Evolutionary conservation across 179 eudicot genomes (phyloP), one percentile per base, ranked within the genome.

Genomic region (Pouteria campechiana): DNA sequence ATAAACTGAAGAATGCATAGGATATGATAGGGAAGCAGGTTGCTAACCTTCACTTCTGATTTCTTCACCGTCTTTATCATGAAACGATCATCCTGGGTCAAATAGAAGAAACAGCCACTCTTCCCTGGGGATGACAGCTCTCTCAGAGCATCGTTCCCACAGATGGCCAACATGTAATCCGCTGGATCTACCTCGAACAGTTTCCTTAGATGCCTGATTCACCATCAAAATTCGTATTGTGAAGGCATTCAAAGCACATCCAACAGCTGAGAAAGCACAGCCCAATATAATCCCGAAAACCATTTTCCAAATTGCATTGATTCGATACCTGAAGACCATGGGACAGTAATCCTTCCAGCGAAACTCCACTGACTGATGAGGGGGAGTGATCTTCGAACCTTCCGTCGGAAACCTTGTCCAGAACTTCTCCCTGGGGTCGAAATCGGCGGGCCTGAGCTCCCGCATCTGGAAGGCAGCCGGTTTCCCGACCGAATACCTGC

Each of bases 1-100:
- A n/a, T n/a, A 20, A 37, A 32, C 13, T 17, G 7, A n/a, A 48
- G 24, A 43, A 17, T 18, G 20, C 60, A n/a, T n/a, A n/a, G n/a
- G 7, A 56, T 20, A 36, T 55, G 74, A 61, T 58, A 57, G 63
- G 57, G 13, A 14, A 35, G 25, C 1, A 46, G 46, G 61, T 48
- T 70, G 64, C 92, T 48, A 69, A 90, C 98, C 98, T 86, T 90
- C 75, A 78, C 90, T 79, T 90, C 98, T 3, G 87, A 86, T 78
- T 90, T 90, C 81, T 69, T 90, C 47, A 90, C 96, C 31, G 96
- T 86, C 62, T 90, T 90, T 8, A 90, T 90, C 96, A 90, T 86
- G 48, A 86, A 86, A 46, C 94, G 60, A 55, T 90, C 98, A 45
- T 90, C 98, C 60, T 90, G 98, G 6, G 96, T 86, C 27, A 90